Evolutionary conservation across 306 rosid genomes (phyloP).

Genomic region (Sicyos edulis): DNA sequence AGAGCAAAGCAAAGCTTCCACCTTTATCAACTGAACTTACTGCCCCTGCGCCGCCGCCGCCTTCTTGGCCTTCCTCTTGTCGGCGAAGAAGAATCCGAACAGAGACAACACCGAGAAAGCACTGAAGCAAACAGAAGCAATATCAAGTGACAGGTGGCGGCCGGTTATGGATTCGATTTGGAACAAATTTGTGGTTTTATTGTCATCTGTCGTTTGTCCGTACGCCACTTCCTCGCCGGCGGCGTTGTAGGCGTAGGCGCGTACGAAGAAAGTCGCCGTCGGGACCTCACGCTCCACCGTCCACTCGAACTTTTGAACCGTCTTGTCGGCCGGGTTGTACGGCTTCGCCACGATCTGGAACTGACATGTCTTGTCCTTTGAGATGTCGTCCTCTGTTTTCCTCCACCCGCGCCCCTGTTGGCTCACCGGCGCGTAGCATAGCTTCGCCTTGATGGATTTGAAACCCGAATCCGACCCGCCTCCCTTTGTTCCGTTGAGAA

Average conservation of each 20-base stretch:
- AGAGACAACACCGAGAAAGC: conserved; percentile 71
- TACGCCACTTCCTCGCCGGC: conserved; percentile 43
- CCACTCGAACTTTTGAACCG: conserved; percentile 42
- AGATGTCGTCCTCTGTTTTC: conserved; percentile 57
- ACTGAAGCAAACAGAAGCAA: conserved; percentile 63
- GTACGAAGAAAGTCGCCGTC: conserved; percentile 60
- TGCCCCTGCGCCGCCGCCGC: background rate
- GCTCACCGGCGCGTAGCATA: conserved; percentile 81
- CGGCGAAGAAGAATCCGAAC: conserved; percentile 49
- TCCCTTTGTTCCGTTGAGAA: conserved; percentile 37
- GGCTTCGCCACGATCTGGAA: conserved; percentile 39
- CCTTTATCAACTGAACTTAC: background rate
- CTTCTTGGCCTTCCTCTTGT: conserved; percentile 51
- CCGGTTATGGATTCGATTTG: conserved; percentile 54
- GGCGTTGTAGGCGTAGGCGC: conserved; percentile 64
- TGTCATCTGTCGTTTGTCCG: conserved; percentile 59
- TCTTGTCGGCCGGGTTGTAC: conserved; percentile 48
- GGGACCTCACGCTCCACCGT: conserved; percentile 49
- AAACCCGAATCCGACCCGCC: conserved; percentile 52
- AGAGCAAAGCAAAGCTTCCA: conserved; percentile 7
- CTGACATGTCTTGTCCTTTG: conserved; percentile 73
- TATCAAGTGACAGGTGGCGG: conserved; percentile 71
- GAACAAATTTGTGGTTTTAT: conserved; percentile 43
- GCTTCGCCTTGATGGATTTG: conserved; percentile 54
- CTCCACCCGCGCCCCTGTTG: conserved; percentile 84